Evolutionary conservation across 176 grass and related monocot genomes (phyloP).

Genomic region (Dactylis glomerata): DNA sequence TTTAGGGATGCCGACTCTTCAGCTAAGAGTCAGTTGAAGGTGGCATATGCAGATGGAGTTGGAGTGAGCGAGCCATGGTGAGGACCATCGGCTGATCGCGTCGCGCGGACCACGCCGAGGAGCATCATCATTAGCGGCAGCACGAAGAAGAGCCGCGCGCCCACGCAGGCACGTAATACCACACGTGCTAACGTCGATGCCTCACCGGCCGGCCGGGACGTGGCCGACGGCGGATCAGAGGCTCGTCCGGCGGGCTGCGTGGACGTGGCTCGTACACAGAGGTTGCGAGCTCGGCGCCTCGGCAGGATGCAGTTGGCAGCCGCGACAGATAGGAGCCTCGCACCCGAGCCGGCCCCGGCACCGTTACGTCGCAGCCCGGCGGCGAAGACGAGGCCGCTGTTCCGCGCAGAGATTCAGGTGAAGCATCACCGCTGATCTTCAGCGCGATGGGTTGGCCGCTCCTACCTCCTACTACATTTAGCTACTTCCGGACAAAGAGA

Average conservation of each 20-base stretch:
- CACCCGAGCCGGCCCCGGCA: neutral
- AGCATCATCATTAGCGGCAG: neutral
- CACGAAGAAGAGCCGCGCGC: neutral
- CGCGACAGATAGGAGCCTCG: neutral
- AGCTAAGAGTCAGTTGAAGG: neutral
- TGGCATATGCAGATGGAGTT: too few species aligned
- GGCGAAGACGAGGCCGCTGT: neutral
- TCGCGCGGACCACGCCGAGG: neutral
- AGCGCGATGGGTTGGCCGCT: too few species aligned
- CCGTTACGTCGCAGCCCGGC: neutral
- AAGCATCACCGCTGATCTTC: neutral
- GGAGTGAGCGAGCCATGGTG: neutral
- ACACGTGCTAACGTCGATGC: constrained; percentile 10
- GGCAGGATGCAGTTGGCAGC: neutral
- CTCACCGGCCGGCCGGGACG: neutral
- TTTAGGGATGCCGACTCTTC: too few species aligned
- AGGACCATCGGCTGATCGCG: neutral
- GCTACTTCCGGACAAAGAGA: too few species aligned
- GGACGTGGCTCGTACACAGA: neutral
- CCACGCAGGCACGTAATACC: too few species aligned
- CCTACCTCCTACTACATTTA: too few species aligned
- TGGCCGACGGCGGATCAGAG: neutral
- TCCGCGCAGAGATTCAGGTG: neutral
- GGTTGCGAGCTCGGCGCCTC: neutral
- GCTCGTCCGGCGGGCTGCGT: neutral